phyloP scores from a whole-genome alignment of 1,139 yeast genomes.

The Suhomyces kunorum region DNA sequence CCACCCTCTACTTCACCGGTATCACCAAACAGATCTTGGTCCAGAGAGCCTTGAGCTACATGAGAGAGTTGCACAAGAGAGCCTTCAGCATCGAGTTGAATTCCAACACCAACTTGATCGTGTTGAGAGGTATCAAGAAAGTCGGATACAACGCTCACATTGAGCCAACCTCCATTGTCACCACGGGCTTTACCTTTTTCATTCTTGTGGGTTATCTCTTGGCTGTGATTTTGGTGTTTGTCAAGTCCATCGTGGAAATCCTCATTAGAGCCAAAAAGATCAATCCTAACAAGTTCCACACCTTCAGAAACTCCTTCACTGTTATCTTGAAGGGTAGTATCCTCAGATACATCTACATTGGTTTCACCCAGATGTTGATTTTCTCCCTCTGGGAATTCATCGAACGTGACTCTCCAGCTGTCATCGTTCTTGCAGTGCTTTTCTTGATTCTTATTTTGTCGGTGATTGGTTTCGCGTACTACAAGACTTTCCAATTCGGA shows the following conservation, averaged over 20 bases:
- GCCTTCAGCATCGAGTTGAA: conserved; percentile 33
- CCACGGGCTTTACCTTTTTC: conserved; percentile 76
- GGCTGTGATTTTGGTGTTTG: conserved; percentile 47
- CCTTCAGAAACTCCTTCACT: conserved; percentile 56
- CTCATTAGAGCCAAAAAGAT: conserved; percentile 46
- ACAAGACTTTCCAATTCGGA: conserved; percentile 60
- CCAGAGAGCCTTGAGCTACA: conserved; percentile 54
- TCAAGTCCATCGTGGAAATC: conserved; percentile 53
- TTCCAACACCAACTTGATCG: conserved; percentile 52
- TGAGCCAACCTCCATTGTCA: conserved; percentile 72
- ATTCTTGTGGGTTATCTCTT: conserved; percentile 61
- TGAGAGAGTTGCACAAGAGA: conserved; percentile 27
- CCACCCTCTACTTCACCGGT: conserved; percentile 59
- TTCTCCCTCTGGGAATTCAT: conserved; percentile 77
- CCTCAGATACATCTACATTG: conserved; percentile 70
- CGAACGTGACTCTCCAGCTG: conserved; percentile 70
- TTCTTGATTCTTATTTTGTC: conserved; percentile 57
- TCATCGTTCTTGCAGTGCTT: conserved; percentile 66
- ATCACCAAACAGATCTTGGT: conserved; percentile 63
- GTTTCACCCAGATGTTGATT: conserved; percentile 69
- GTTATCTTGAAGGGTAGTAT: conserved; percentile 65
- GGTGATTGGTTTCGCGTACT: conserved; percentile 60
- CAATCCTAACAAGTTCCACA: conserved; percentile 46
- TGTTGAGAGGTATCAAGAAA: conserved; percentile 75
- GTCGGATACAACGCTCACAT: conserved; percentile 66